Evolutionary conservation across 2,329 filamentous ascomycete species (phyloP).

Genomic region (Microcyclospora tardicrescens): DNA sequence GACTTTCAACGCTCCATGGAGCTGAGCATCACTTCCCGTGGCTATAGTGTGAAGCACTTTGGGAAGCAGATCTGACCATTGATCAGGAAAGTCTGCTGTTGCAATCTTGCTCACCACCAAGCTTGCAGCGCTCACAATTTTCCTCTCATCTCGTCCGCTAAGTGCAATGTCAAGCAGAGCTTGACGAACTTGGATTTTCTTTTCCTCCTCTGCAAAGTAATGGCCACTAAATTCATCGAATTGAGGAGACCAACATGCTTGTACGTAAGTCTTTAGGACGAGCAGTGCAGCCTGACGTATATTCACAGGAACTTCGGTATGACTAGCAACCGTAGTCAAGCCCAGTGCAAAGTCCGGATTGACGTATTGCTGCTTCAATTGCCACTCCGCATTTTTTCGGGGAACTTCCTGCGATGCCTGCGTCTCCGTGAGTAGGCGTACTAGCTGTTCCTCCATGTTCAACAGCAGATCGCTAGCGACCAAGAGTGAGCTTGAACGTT

Average conservation of each 20-base stretch:
- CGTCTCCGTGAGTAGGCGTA: conserved; percentile 75
- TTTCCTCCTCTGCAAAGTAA: conserved; percentile 53
- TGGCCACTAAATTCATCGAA: conserved; percentile 57
- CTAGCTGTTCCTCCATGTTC: conserved; percentile 80
- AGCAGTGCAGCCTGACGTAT: conserved; percentile 76
- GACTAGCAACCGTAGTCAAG: conserved; percentile 67
- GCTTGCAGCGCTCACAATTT: conserved; percentile 79
- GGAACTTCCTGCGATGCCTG: conserved; percentile 63
- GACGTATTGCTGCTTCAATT: conserved; percentile 58
- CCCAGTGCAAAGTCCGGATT: conserved; percentile 62
- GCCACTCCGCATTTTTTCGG: conserved; percentile 75
- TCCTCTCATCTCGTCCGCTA: conserved; percentile 61
- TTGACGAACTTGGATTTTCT: conserved; percentile 60
- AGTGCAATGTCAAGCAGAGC: conserved; percentile 66
- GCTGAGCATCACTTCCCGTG: conserved; percentile 60
- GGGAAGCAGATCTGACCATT: conserved; percentile 84
- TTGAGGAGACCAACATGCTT: conserved; percentile 68
- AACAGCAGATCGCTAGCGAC: too few species aligned
- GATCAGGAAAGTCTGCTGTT: conserved; percentile 79
- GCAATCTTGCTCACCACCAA: conserved; percentile 90
- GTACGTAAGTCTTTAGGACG: conserved; percentile 68
- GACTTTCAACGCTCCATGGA: conserved; percentile 82
- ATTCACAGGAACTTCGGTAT: conserved; percentile 57
- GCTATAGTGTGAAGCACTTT: conserved; percentile 66
- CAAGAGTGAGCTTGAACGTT: too few species aligned